These are phyloP conservation scores for Verruconis gallopava DNA, from an alignment of 2,329 filamentous ascomycete species.

Conservation along the genomic window DNA sequence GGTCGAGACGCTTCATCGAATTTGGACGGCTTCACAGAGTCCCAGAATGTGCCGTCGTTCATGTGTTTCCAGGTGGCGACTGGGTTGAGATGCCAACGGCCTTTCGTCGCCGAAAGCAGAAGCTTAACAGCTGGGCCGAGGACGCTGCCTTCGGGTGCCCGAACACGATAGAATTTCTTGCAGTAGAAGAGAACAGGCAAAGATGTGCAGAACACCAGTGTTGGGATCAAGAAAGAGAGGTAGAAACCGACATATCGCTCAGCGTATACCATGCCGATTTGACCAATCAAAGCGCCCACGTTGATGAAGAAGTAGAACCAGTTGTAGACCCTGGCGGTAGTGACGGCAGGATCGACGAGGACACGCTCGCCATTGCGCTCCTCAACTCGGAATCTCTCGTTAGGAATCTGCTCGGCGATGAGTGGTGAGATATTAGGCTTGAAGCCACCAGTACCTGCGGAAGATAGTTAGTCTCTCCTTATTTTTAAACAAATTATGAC, in stretches of 20 bases:
- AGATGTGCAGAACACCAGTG: constrained; percentile 48
- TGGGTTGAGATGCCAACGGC: constrained; percentile 45
- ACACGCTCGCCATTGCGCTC: constrained; percentile 40
- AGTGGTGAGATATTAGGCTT: constrained; percentile 50
- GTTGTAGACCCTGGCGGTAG: constrained; percentile 56
- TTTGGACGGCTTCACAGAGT: constrained; percentile 51
- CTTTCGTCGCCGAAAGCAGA: constrained; percentile 44
- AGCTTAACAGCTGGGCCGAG: constrained; percentile 51
- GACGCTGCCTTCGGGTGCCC: constrained; percentile 56
- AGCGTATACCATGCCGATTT: constrained; percentile 26
- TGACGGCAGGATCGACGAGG: constrained; percentile 53
- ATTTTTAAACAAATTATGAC: constrained; percentile 3
- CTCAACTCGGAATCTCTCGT: constrained; percentile 27
- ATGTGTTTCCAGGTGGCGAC: constrained; percentile 42
- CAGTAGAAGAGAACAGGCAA: constrained; percentile 45
- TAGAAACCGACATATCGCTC: constrained; percentile 52
- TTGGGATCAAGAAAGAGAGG: constrained; percentile 57
- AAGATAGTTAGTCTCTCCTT: too few relatives aligned
- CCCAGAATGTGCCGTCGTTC: constrained; percentile 46
- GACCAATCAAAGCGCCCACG: constrained; percentile 23
- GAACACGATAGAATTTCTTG: constrained; percentile 46
- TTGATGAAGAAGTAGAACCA: constrained; percentile 28
- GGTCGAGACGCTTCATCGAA: constrained; percentile 43
- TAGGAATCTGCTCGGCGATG: constrained; percentile 47
- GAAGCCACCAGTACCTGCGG: constrained; percentile 52